Percentiles rank a stretch among this genome's conserved stretches.
phyloP scores from a whole-genome alignment of 768 basidiomycete species.

The Xerocomus brunneocitrinus region DNA sequence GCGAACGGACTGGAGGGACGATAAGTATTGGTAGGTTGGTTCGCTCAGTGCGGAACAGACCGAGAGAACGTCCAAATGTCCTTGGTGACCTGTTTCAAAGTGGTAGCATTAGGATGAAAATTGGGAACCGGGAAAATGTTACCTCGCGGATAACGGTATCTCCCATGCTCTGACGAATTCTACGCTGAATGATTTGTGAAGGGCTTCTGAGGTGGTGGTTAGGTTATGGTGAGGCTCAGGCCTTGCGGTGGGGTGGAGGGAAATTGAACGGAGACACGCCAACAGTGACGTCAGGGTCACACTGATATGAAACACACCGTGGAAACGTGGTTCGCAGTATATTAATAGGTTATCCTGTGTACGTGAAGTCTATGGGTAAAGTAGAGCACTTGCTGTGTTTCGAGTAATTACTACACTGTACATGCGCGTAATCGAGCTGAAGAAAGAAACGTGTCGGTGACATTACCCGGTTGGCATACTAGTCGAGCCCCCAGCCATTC shows the following conservation, averaged over 20 bases:
- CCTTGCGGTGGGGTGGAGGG: slow-evolving; percentile 10
- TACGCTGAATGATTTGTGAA: slow-evolving; percentile 4
- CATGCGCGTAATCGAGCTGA: slow-evolving; percentile 1
- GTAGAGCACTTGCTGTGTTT: not conserved
- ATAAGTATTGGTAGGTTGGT: slow-evolving; percentile 4
- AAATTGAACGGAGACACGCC: not conserved
- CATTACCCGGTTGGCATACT: not conserved
- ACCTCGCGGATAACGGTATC: slow-evolving; percentile 45
- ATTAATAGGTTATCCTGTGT: not conserved
- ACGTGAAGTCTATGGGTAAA: not conserved
- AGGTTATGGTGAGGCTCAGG: slow-evolving; percentile 12
- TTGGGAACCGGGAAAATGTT: not conserved
- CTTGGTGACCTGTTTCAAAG: slow-evolving; percentile 38
- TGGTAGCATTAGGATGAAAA: not conserved
- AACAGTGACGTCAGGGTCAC: slow-evolving; percentile 19
- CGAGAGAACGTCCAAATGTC: slow-evolving; percentile 65
- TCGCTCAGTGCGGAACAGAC: slow-evolving; percentile 30
- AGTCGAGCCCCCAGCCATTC: slow-evolving; percentile 35
- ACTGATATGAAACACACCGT: slow-evolving; percentile 4
- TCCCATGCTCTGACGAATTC: slow-evolving; percentile 17
- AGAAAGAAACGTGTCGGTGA: not conserved
- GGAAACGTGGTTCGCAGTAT: slow-evolving; percentile 2
- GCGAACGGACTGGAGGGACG: slow-evolving; percentile 52
- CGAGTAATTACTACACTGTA: not conserved
- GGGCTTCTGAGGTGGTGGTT: slow-evolving; percentile 15